phyloP scores from a whole-genome alignment of 768 basidiomycete genomes.

The Gelatoporia subvermispora region DNA sequence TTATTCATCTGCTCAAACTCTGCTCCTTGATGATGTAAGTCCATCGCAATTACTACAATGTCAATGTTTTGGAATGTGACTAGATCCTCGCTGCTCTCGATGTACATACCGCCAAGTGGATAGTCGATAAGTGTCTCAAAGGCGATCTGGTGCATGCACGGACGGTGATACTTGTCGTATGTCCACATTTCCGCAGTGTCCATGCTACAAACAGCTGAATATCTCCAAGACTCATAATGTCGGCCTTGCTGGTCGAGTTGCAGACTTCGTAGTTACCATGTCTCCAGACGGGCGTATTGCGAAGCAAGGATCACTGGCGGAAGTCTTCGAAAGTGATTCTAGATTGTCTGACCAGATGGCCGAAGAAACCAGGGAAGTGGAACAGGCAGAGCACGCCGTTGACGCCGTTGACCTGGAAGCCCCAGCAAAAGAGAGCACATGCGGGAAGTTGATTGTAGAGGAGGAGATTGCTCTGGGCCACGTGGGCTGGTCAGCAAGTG shows the following conservation, averaged over 20 bases:
- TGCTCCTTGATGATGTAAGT: slow-evolving; percentile 67
- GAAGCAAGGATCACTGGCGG: slow-evolving; percentile 7
- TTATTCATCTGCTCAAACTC: slow-evolving; percentile 51
- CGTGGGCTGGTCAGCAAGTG: slow-evolving; percentile 31
- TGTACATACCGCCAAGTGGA: slow-evolving; percentile 46
- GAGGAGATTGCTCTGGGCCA: slow-evolving; percentile 35
- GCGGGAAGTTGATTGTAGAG: slow-evolving; percentile 29
- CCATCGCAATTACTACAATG: neutral
- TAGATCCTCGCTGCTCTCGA: slow-evolving; percentile 43
- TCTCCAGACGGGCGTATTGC: slow-evolving; percentile 10
- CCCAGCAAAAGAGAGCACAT: slow-evolving; percentile 1
- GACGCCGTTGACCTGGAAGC: slow-evolving; percentile 15
- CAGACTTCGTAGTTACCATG: slow-evolving; percentile 14
- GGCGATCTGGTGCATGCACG: slow-evolving; percentile 42
- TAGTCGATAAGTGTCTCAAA: slow-evolving; percentile 42
- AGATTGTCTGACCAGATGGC: slow-evolving; percentile 25
- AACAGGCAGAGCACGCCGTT: slow-evolving; percentile 14
- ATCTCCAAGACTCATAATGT: slow-evolving; percentile 18
- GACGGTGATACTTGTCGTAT: slow-evolving; percentile 46
- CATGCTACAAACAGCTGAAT: too few species aligned
- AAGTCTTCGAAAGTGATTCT: slow-evolving; percentile 6
- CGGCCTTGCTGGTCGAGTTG: slow-evolving; percentile 10
- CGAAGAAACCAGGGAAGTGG: slow-evolving; percentile 16
- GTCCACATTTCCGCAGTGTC: slow-evolving; percentile 16
- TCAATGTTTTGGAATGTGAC: neutral